Evolutionary conservation across 768 basidiomycete genomes (phyloP).

Genomic region (Leccinellum albellum): DNA sequence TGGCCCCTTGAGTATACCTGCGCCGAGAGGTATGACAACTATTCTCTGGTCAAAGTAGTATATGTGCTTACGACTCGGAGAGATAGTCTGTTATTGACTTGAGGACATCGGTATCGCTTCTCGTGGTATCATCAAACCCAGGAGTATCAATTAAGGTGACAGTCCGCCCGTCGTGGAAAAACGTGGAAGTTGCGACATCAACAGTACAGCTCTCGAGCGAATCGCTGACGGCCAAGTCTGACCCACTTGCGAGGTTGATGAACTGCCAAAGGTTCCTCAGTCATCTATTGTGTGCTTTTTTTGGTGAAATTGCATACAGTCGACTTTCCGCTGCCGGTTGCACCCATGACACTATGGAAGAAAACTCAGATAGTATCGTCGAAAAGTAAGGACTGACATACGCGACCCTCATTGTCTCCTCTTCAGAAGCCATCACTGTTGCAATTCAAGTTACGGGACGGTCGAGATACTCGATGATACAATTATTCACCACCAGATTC

Average conservation of each 20-base stretch:
- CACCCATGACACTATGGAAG: constrained; percentile 19
- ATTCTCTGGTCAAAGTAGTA: neutral
- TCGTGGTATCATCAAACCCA: constrained; percentile 53
- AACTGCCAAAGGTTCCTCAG: constrained; percentile 8
- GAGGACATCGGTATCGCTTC: constrained; percentile 45
- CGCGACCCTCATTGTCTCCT: constrained; percentile 18
- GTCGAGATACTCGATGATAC: neutral
- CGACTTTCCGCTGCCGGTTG: constrained; percentile 24
- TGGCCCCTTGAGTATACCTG: constrained; percentile 27
- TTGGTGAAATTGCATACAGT: constrained; percentile 10
- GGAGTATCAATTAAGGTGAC: constrained; percentile 57
- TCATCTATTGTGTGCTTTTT: neutral
- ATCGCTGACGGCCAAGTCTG: constrained; percentile 18
- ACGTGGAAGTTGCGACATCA: constrained; percentile 33
- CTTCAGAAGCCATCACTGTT: constrained; percentile 7
- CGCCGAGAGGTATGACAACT: neutral
- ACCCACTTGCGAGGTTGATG: constrained; percentile 19
- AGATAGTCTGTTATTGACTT: constrained; percentile 39
- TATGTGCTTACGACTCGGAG: constrained; percentile 21
- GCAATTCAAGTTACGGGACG: neutral
- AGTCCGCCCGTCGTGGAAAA: constrained; percentile 38
- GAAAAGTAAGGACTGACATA: constrained; percentile 4
- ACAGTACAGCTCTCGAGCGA: constrained; percentile 26
- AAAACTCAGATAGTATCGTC: neutral
- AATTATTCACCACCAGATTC: neutral